A percentile compares a stretch with the other conserved stretches of the same genome.
Conservation (phyloP, 2,329 filamentous ascomycete genomes). For the Myrmaecium sp. region DNA sequence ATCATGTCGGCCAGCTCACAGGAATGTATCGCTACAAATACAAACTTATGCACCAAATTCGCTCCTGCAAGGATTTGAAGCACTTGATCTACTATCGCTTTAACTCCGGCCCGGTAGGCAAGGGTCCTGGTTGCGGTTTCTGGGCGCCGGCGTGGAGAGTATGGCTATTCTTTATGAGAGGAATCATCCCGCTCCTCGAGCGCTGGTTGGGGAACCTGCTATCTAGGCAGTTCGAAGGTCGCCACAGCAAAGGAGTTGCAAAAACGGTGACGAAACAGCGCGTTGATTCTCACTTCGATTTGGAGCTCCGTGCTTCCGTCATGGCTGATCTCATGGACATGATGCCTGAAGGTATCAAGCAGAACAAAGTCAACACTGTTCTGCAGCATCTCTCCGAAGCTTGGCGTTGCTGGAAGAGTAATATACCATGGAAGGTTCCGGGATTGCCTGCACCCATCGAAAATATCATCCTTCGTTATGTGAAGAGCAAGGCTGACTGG, state of each 20-base stretch:
- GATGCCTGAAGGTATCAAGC: conserved; percentile 99
- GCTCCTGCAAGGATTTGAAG: conserved; percentile 96
- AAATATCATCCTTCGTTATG: conserved; percentile 95
- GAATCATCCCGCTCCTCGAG: conserved; percentile 91
- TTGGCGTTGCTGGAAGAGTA: conserved; percentile 99
- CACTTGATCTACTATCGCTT: conserved; percentile 98
- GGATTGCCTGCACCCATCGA: conserved; percentile 92
- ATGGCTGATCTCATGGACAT: conserved; percentile 99
- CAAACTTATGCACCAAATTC: conserved; percentile 99
- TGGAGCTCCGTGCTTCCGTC: conserved; percentile 90
- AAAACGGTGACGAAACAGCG: conserved; percentile 99
- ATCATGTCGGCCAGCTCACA: conserved; percentile 93
- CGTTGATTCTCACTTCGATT: conserved; percentile 95
- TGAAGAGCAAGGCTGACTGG: conserved; percentile 99
- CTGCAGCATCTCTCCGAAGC: conserved; percentile 94
- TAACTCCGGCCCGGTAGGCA: conserved; percentile 90
- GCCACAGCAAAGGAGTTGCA: conserved; percentile 95
- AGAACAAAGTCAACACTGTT: conserved; percentile 97
- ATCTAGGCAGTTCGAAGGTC: conserved; percentile 93
- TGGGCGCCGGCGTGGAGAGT: conserved; percentile 98
- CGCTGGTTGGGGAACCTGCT: conserved; percentile 94
- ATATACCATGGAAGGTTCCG: conserved; percentile 98
- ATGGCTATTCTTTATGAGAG: conserved; percentile 98
- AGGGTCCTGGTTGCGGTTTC: conserved; percentile 94
- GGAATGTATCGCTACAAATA: conserved; percentile 99